phyloP scores from a whole-genome alignment of 768 basidiomycete species.

The Leccinum broughii region DNA sequence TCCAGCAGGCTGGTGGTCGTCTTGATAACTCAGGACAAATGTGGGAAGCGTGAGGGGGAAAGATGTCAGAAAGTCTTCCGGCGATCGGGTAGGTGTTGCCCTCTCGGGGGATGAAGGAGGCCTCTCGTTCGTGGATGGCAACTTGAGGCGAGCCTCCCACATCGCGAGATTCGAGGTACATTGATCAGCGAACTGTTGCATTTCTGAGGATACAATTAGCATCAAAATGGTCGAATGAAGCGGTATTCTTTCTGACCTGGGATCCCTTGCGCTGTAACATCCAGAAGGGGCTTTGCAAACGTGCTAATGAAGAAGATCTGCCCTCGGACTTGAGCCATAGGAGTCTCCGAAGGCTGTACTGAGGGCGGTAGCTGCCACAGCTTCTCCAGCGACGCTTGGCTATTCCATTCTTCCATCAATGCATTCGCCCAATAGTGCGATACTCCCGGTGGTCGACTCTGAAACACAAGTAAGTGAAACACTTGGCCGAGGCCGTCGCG shows the following conservation, averaged over 20 bases:
- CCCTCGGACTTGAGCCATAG: slow-evolving; percentile 68
- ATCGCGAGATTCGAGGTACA: slow-evolving; percentile 67
- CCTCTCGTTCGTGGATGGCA: slow-evolving; percentile 31
- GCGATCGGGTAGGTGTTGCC: slow-evolving; percentile 33
- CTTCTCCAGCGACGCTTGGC: slow-evolving; percentile 84
- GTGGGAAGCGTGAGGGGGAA: slow-evolving; percentile 59
- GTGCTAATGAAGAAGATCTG: slow-evolving; percentile 88
- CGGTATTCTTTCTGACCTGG: slow-evolving; percentile 52
- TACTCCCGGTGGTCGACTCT: slow-evolving; percentile 93
- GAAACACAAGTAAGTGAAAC: slow-evolving; percentile 11
- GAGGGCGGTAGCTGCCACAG: slow-evolving; percentile 68
- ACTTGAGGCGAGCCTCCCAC: slow-evolving; percentile 60
- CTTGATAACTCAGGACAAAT: slow-evolving; percentile 32
- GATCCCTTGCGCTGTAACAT: slow-evolving; percentile 68
- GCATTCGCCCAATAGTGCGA: slow-evolving; percentile 92
- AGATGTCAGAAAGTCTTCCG: slow-evolving; percentile 50
- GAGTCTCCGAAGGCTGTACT: slow-evolving; percentile 46
- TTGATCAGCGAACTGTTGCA: slow-evolving; percentile 63
- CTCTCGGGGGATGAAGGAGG: slow-evolving; percentile 2
- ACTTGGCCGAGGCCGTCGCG: neutral
- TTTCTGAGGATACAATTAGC: slow-evolving; percentile 45
- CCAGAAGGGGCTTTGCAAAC: slow-evolving; percentile 84
- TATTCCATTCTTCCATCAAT: slow-evolving; percentile 86
- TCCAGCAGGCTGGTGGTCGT: slow-evolving; percentile 22
- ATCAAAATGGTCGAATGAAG: neutral